Evolutionary conservation across 345 rosid genomes (phyloP), one percentile per base, ranked within the genome.

Genomic region (Combretum micranthum): DNA sequence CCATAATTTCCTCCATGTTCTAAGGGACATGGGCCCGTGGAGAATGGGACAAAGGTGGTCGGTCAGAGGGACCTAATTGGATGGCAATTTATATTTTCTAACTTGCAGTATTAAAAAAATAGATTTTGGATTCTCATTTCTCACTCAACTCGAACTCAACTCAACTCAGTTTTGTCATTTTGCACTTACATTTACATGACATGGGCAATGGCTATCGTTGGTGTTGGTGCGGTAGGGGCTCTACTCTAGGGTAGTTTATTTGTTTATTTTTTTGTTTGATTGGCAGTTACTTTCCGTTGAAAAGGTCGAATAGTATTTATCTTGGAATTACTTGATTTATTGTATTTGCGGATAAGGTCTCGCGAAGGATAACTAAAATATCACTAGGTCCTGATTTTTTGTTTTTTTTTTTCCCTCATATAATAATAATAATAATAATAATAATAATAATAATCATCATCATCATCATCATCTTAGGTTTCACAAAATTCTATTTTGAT

Each of bases 1-100:
- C 79, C 87, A 72, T 77, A 66, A 82, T 77, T 82, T 79, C 50
- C 80, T 75, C 82, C 87, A 85, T 82, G 85, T 82, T 82, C 77
- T 61, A 66, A 72, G 80, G 83, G 79, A 64, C 73, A 69, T 61
- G 71, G 56, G 65, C 68, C 61, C 23, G 71, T 63, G 74, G 73
- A 62, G 69, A 58, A 56, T 68, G 71, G 59, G 79, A 72, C 84
- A 76, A 62, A 7, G 47, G 42, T 72, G 79, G 84, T 75, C 77
- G 73, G n/a, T n/a, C n/a, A n/a, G 72, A 51, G 70, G 76, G 74
- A 20, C 68, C 80, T 58, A 56, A 11, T 13, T 7, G 17, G 16
- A 47, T 46, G 49, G n/a, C 49, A 15, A 46, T 7, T 46, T 46
- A 46, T 32, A 32, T 32, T 32, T 32, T 32, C 6, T 32, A 32